phyloP scores from a whole-genome alignment of 441 rosid species.

The Brassica hybrid region DNA sequence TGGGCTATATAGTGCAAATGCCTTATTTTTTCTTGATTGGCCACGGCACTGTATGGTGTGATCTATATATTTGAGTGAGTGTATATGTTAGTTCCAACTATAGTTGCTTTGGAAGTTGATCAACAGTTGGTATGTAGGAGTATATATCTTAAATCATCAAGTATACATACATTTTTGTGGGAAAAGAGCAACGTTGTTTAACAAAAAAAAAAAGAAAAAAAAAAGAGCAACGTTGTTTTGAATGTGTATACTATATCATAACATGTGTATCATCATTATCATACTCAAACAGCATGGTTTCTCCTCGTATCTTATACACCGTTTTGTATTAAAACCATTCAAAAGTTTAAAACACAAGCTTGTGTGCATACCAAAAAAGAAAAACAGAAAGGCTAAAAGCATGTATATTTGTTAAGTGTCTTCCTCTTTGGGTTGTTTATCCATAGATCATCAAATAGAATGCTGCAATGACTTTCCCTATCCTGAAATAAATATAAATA shows the following conservation, averaged over 20 bases:
- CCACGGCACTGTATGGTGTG: neutral
- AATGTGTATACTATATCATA: neutral
- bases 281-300: no score
- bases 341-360: neutral
- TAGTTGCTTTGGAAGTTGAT: neutral
- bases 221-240: neutral
- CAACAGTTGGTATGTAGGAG: neutral
- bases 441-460: neutral
- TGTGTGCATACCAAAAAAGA: neutral
- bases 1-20: neutral
- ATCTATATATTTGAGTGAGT: neutral
- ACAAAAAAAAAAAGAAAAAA: no score
- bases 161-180: neutral
- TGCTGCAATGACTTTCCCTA: neutral
- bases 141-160: neutral
- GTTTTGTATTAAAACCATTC: neutral
- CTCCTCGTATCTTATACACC: neutral
- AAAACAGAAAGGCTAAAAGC: neutral
- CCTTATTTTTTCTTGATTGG: neutral
- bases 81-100: neutral
- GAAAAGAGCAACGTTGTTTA: neutral
- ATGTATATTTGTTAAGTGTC: neutral
- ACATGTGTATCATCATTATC: neutral
- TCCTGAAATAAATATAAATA: neutral
- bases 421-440: neutral